phyloP scores from a whole-genome alignment of 2,329 filamentous ascomycete genomes.

The Chrysoporthe cubensis region DNA sequence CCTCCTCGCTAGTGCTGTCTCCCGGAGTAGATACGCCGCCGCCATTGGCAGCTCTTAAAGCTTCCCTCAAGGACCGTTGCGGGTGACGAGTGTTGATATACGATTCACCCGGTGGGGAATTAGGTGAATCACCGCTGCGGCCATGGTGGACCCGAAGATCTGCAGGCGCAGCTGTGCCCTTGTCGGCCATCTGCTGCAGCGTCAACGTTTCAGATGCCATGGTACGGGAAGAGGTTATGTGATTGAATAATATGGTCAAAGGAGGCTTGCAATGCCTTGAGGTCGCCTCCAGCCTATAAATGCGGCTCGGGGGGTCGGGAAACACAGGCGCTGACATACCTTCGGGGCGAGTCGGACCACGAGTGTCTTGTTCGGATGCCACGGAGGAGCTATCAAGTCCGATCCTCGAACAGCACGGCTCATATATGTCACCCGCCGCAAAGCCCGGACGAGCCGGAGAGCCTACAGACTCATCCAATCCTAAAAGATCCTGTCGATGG shows the following conservation, averaged over 20 bases:
- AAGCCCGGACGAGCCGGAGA: not conserved
- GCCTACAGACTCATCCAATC: not conserved
- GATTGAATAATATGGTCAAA: not conserved
- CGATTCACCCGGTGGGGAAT: slow-evolving; percentile 2
- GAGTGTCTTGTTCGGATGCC: not conserved
- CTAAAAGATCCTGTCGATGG: not conserved
- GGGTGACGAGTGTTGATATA: slow-evolving; percentile 13
- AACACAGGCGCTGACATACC: not conserved
- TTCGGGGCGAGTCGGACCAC: not conserved
- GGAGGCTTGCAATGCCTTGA: not conserved
- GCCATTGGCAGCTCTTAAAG: slow-evolving; percentile 25
- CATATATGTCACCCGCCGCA: not conserved
- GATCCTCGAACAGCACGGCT: not conserved
- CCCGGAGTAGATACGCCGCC: slow-evolving; percentile 34
- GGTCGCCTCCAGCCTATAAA: no score
- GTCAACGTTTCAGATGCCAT: slow-evolving; percentile 3
- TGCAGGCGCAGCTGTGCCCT: slow-evolving; percentile 17
- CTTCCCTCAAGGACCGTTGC: slow-evolving; percentile 32
- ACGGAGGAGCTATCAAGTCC: not conserved
- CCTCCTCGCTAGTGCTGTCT: slow-evolving; percentile 50
- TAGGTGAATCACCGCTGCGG: not conserved
- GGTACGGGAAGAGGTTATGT: not conserved
- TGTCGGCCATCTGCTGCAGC: slow-evolving; percentile 22
- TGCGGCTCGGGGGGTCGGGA: not conserved
- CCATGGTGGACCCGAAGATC: slow-evolving; percentile 1